Base-by-base conservation (phyloP, 2,329 filamentous ascomycete genomes). In the Sporothrix curviconia region DNA sequence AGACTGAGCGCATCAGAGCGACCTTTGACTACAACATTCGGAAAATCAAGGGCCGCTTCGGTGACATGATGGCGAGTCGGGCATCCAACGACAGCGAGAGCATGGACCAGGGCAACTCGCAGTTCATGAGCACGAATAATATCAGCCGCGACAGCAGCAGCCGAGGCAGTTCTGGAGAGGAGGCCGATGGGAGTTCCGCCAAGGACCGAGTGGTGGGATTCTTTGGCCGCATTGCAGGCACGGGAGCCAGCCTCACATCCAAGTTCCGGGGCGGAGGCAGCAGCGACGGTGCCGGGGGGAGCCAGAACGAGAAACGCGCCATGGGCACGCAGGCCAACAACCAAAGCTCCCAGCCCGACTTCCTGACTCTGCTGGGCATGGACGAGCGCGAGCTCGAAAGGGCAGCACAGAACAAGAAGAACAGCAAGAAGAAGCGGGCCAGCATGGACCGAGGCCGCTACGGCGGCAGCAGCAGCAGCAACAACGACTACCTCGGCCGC, bases 101-200 rank as follows among this genome's bases (percentile, higher is more conserved):
- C 57, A 71, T 81, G 61, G 74, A 82, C 66, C 71, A 77, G 49
- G 77, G 78, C 7, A 79, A 77, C 62, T 80, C 80, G 8, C 80
- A 82, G 62, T 80, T 78, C 60, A 69, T 74, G 59, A 70, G 73
- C 24, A 56, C 66, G 1, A 58, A 62, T 53, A 59, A 36, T 15
- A 24, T 7, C 32, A 15, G 15, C 14, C 22, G 30, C 11, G 34
- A 8, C 22, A 15, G 22, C 14, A 24, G 12, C 65, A 66, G 28
- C 74, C 42, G 39, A 39, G 50, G 43, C 39, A 55, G 19, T 69
- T 46, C 74, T 74, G 39, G n/a, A 9, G 64, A 61, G 39, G 59
- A 56, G 56, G 56, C 60, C 39, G 34, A 54, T 37, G 30, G 54
- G 12, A 53, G 37, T 15, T 64, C 58, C 9, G 56, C 65, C 7